Percentiles rank a stretch among this genome's conserved stretches.
These are phyloP conservation scores for Ceriops zippeliana DNA, from an alignment of 345 rosid species.

Conservation along the genomic window DNA sequence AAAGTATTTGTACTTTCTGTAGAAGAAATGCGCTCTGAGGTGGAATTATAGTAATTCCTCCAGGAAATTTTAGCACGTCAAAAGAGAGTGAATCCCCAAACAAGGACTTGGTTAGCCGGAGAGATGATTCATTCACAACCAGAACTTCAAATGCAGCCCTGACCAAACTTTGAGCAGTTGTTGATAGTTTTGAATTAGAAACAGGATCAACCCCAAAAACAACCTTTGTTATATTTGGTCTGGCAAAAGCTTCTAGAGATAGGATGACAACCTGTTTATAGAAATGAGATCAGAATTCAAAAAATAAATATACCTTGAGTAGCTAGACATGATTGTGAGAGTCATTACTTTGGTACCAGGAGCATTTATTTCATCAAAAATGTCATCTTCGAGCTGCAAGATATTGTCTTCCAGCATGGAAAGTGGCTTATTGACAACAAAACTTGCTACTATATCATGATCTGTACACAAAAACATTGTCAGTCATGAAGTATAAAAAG, in stretches of 20 bases:
- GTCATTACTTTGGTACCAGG: conserved; percentile 54
- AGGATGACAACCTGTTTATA: conserved; percentile 61
- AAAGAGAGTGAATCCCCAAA: conserved; percentile 62
- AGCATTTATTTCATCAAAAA: conserved; percentile 57
- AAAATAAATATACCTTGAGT: neutral
- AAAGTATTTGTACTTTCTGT: conserved; percentile 73
- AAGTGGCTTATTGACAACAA: conserved; percentile 52
- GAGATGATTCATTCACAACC: conserved; percentile 44
- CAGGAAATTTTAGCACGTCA: conserved; percentile 66
- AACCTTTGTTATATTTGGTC: conserved; percentile 55
- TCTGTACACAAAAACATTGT: conserved; percentile 37
- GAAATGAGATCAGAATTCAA: conserved; percentile 17
- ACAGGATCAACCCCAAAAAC: conserved; percentile 77
- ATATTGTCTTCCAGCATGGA: conserved; percentile 57
- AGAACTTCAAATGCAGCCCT: conserved; percentile 49
- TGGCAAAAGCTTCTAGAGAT: conserved; percentile 43
- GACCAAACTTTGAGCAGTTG: conserved; percentile 58
- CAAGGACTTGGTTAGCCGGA: conserved; percentile 60
- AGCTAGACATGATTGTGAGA: conserved; percentile 17
- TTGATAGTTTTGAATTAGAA: conserved; percentile 49
- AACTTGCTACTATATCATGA: conserved; percentile 78
- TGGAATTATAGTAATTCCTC: conserved; percentile 79
- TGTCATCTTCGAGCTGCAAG: conserved; percentile 69
- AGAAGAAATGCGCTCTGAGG: conserved; percentile 68
- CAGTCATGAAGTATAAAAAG: neutral